Percentiles rank a stretch among this genome's conserved stretches.
Conservation (phyloP, 495 filamentous ascomycete genomes). For the Aspergillus sclerotioniger region DNA sequence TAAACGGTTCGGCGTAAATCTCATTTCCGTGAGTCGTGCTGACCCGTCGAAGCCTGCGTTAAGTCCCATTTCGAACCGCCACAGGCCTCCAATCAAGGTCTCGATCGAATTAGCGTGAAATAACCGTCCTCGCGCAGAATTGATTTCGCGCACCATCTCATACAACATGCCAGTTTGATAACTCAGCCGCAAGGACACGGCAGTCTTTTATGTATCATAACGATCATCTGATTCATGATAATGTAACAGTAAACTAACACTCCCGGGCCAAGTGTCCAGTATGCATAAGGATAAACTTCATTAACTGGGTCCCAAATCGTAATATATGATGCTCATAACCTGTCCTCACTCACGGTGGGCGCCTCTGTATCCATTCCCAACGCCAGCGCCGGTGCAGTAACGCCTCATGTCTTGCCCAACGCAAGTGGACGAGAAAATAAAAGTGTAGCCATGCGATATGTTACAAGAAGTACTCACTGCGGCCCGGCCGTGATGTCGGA, state of each 20-base stretch:
- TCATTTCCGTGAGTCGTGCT: too few species aligned
- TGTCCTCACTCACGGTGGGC: slow-evolving; percentile 16
- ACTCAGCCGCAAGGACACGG: too few species aligned
- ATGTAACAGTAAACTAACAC: neutral
- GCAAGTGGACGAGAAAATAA: slow-evolving; percentile 13
- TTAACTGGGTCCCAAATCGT: slow-evolving; percentile 33
- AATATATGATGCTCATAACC: slow-evolving; percentile 37
- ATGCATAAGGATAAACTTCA: slow-evolving; percentile 22
- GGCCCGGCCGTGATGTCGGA: slow-evolving; percentile 73
- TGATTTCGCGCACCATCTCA: too few species aligned
- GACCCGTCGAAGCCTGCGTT: too few species aligned
- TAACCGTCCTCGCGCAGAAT: too few species aligned
- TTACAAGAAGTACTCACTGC: slow-evolving; percentile 95
- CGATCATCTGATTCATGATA: neutral
- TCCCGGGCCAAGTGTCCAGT: neutral
- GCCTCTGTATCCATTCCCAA: slow-evolving; percentile 25
- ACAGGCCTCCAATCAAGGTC: too few species aligned
- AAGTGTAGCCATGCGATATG: slow-evolving; percentile 23
- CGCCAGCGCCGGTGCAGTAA: slow-evolving; percentile 41
- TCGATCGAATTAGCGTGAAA: too few species aligned
- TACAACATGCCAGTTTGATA: too few species aligned
- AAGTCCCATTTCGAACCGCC: too few species aligned
- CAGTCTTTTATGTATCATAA: neutral
- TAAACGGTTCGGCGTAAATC: too few species aligned
- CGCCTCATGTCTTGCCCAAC: neutral